A percentile compares a stretch with the other conserved stretches of the same genome.
These are phyloP conservation scores for Neurospora sublineolata DNA, from an alignment of 495 filamentous ascomycete species.

Conservation along the genomic window DNA sequence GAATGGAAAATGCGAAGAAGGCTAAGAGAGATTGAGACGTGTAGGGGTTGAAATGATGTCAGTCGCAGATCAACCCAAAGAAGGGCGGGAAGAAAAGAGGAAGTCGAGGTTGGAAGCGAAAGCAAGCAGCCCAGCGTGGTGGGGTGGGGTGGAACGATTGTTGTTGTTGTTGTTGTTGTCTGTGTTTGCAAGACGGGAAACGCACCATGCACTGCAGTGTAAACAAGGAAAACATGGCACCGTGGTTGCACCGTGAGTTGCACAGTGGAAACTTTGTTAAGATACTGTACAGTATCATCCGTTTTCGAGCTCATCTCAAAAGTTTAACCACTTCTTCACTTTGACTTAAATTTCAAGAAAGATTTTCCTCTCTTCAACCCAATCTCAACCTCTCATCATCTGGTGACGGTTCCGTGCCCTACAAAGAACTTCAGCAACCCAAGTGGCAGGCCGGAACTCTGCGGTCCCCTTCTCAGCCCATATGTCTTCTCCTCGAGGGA, in stretches of 20 bases:
- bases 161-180: not conserved
- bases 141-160: not conserved
- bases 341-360: not conserved
- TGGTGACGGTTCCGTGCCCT: not conserved
- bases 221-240: not conserved
- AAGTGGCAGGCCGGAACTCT: not conserved
- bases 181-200: not conserved
- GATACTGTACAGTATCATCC: not conserved
- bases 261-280: not conserved
- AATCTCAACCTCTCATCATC: not conserved
- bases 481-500: no score
- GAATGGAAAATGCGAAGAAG: not conserved
- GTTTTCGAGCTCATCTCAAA: not conserved
- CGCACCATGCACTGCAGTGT: not conserved
- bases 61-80: slow-evolving; percentile 8
- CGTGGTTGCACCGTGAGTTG: not conserved
- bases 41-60: slow-evolving; percentile 17
- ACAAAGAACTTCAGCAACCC: not conserved
- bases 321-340: not conserved
- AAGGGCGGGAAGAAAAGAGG: slow-evolving; percentile 1
- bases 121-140: not conserved
- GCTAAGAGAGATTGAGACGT: slow-evolving; percentile 6
- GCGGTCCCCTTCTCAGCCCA: not conserved
- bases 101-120: not conserved
- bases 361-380: not conserved